Evolutionary conservation across 2,329 filamentous ascomycete species (phyloP).

Genomic region (Fusarium phyllophilum): DNA sequence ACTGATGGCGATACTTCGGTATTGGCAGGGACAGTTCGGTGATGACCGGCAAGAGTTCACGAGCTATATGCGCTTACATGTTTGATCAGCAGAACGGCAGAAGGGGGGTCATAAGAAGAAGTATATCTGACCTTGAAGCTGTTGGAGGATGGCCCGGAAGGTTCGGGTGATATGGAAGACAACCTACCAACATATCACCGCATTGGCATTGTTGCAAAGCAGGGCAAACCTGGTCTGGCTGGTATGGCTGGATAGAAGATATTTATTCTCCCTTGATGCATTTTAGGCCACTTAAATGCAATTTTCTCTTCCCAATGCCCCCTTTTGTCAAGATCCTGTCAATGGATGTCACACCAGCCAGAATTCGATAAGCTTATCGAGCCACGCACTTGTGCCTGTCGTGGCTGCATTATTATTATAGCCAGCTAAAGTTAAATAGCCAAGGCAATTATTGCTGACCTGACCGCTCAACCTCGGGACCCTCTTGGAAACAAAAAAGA

Average conservation of each 20-base stretch:
- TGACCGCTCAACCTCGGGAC: neutral
- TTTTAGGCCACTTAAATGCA: neutral
- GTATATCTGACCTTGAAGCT: neutral
- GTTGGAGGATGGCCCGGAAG: neutral
- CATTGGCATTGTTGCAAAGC: neutral
- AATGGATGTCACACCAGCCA: neutral
- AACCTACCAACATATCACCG: neutral
- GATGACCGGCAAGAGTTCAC: neutral
- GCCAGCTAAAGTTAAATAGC: neutral
- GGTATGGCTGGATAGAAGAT: neutral
- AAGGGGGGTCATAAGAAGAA: too few relatives aligned
- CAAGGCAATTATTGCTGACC: neutral
- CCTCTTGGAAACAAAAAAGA: neutral
- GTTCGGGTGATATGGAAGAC: neutral
- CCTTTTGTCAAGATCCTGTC: neutral
- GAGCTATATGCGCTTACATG: neutral
- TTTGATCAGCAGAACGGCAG: neutral
- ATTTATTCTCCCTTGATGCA: neutral
- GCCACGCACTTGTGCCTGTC: neutral
- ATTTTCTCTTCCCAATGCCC: rapidly evolving
- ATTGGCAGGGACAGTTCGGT: neutral
- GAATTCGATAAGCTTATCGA: neutral
- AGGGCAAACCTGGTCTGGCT: neutral
- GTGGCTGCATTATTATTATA: neutral
- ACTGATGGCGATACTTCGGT: neutral